A percentile compares a stretch with the other conserved stretches of the same genome.
Evolutionary conservation across 148 eudicot genomes (phyloP).

Genomic region (Persicaria tinctoria): DNA sequence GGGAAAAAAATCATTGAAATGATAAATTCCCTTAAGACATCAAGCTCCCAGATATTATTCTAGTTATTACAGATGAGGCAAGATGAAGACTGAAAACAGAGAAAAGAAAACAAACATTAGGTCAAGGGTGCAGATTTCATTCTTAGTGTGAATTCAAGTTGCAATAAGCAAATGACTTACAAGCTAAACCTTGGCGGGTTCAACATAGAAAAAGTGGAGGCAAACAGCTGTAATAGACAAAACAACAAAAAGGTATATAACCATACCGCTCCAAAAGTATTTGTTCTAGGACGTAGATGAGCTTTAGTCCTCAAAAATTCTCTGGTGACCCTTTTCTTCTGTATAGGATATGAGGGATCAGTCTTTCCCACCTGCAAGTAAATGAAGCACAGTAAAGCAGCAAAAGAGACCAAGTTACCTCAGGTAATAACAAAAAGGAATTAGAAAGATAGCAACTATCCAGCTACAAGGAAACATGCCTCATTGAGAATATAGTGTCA

Average conservation of each 20-base stretch:
- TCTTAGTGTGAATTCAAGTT: neutral
- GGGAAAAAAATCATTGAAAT: neutral
- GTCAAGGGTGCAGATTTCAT: neutral
- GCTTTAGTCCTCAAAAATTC: conserved; percentile 97
- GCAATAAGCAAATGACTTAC: neutral
- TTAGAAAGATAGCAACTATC: neutral
- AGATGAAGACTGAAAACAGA: neutral
- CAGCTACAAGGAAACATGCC: neutral
- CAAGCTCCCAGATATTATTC: neutral
- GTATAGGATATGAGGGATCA: conserved; percentile 89
- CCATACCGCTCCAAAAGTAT: conserved; percentile 96
- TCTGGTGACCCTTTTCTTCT: conserved; percentile 89
- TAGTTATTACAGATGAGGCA: neutral
- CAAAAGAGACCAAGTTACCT: neutral
- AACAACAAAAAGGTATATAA: conserved; percentile 7
- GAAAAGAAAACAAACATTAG: neutral
- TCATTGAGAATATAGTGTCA: too few relatives aligned
- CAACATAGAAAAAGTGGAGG: conserved; percentile 3
- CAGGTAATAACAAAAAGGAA: neutral
- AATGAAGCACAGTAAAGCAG: neutral
- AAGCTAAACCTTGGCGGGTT: neutral
- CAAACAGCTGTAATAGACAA: neutral
- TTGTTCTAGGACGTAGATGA: conserved; percentile 97
- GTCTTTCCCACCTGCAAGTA: conserved; percentile 68
- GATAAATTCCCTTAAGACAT: neutral